Evolutionary conservation across 768 basidiomycete species (phyloP).

Genomic region (Termitomyces sp.): DNA sequence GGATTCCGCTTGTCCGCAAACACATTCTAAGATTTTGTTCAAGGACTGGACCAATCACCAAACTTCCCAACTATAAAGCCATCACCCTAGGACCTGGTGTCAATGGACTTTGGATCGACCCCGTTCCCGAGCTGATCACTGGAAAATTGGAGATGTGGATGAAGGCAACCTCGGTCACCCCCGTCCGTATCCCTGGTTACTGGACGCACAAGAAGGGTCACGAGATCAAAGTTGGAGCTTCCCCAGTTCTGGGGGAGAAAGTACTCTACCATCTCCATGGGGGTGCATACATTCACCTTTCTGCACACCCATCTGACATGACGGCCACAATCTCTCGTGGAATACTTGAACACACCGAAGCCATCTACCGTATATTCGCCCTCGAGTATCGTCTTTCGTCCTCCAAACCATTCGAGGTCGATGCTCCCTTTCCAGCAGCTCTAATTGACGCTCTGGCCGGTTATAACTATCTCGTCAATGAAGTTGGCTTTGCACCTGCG

Average conservation of each 20-base stretch:
- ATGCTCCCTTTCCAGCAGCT: conserved; percentile 68
- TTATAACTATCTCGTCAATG: conserved; percentile 62
- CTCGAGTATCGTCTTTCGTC: conserved; percentile 71
- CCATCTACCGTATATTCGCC: conserved; percentile 47
- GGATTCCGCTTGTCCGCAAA: not conserved
- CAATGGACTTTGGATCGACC: conserved; percentile 45
- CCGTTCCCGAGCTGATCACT: conserved; percentile 34
- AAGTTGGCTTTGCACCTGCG: conserved; percentile 47
- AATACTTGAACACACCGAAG: conserved; percentile 37
- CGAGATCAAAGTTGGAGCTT: conserved; percentile 26
- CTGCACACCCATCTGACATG: conserved; percentile 51
- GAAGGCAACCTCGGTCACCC: conserved; percentile 29
- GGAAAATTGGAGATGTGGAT: conserved; percentile 40
- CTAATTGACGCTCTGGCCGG: conserved; percentile 71
- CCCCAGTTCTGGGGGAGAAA: conserved; percentile 45
- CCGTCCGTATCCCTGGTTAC: conserved; percentile 49
- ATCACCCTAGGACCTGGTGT: conserved; percentile 34
- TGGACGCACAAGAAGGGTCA: conserved; percentile 43
- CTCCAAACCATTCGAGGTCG: conserved; percentile 30
- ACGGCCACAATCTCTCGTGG: conserved; percentile 41
- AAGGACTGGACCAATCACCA: conserved; percentile 30
- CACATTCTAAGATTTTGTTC: not conserved
- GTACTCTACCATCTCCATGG: conserved; percentile 62
- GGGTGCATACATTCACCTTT: conserved; percentile 48
- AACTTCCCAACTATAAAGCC: conserved; percentile 32